These are phyloP conservation scores for Colletotrichum echinochloae DNA, from an alignment of 2,329 filamentous ascomycete genomes.

Conservation along the genomic window DNA sequence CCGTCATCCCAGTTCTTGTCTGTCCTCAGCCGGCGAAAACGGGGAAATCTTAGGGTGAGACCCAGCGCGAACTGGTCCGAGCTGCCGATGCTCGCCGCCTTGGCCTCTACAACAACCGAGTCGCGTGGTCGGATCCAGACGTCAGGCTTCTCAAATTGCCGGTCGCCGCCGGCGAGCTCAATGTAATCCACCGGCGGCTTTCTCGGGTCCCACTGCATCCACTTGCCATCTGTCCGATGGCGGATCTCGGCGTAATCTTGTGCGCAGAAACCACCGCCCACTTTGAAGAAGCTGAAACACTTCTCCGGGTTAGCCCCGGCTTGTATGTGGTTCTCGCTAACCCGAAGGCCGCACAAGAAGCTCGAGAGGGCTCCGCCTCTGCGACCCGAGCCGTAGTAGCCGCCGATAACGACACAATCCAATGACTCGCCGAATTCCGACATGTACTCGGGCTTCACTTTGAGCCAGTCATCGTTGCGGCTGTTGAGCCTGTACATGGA, in stretches of 20 bases:
- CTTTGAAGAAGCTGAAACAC: slow-evolving; percentile 96
- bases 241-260: slow-evolving; percentile 87
- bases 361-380: slow-evolving; percentile 86
- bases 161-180: slow-evolving; percentile 81
- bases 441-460: slow-evolving; percentile 99
- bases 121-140: slow-evolving; percentile 93
- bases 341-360: slow-evolving; percentile 89
- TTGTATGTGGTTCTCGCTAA: slow-evolving; percentile 75
- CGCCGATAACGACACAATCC: slow-evolving; percentile 89
- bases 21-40: slow-evolving; percentile 83
- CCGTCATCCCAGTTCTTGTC: slow-evolving; percentile 88
- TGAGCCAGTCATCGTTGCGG: slow-evolving; percentile 96
- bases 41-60: slow-evolving; percentile 88
- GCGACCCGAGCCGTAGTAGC: slow-evolving; percentile 89
- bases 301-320: slow-evolving; percentile 74
- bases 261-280: slow-evolving; percentile 90
- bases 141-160: slow-evolving; percentile 83
- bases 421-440: slow-evolving; percentile 93
- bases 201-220: slow-evolving; percentile 84
- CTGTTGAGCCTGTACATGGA: slow-evolving; percentile 89
- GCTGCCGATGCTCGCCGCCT: slow-evolving; percentile 81
- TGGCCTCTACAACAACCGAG: slow-evolving; percentile 88
- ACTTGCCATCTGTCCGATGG: slow-evolving; percentile 90
- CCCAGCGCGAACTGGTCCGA: slow-evolving; percentile 84
- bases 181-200: slow-evolving; percentile 83